A percentile compares a stretch with the other conserved stretches of the same genome.
These are phyloP conservation scores for Miscanthus lutarioriparius DNA, from an alignment of 176 grass and related monocot genomes.

Conservation along the genomic window DNA sequence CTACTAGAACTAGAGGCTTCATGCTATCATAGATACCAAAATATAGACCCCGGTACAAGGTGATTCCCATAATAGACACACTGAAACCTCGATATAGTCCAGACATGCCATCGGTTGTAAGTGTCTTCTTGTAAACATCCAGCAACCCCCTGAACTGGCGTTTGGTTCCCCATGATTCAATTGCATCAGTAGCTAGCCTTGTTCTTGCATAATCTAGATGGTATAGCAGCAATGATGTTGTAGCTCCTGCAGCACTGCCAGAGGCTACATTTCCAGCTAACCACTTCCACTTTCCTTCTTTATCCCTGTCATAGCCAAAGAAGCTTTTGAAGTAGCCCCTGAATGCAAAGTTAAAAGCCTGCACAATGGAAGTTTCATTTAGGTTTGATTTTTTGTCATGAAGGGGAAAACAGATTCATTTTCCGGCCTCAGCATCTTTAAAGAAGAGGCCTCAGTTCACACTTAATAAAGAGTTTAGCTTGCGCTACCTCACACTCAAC, in stretches of 20 bases:
- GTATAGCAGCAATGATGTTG: conserved; percentile 76
- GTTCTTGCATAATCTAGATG: conserved; percentile 91
- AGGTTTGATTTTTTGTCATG: not conserved
- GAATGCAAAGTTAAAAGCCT: conserved; percentile 98
- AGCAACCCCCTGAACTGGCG: conserved; percentile 70
- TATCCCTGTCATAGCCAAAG: conserved; percentile 70
- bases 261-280: conserved; percentile 78
- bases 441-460: not conserved
- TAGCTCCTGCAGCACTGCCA: conserved; percentile 83
- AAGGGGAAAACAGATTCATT: not conserved
- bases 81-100: conserved; percentile 88
- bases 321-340: conserved; percentile 86
- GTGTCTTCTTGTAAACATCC: conserved; percentile 86
- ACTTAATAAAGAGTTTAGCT: not conserved
- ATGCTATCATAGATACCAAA: conserved; percentile 91
- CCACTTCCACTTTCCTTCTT: conserved; percentile 63
- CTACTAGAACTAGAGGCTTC: conserved; percentile 82
- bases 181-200: conserved; percentile 74
- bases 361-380: conserved; percentile 32
- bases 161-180: conserved; percentile 51
- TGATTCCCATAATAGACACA: conserved; percentile 83
- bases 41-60: conserved; percentile 80
- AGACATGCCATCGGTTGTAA: conserved; percentile 61
- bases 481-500: not conserved
- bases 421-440: not conserved